Conservation (phyloP, 345 rosid species). For the Brassica rapa region DNA sequence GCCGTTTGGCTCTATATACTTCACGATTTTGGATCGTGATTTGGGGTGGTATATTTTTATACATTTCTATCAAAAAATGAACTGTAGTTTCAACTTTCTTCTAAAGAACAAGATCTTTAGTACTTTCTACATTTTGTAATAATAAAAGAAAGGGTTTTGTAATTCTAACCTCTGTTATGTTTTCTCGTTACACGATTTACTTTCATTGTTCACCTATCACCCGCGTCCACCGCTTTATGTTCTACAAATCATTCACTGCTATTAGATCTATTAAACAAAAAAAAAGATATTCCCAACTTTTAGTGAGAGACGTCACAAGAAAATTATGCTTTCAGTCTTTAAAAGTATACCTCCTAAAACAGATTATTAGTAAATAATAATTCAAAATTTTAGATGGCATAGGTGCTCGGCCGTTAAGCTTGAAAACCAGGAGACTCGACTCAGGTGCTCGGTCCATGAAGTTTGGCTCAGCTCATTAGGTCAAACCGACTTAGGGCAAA, state of each 20-base stretch:
- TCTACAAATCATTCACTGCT: constrained; percentile 10
- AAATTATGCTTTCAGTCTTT: constrained; percentile 1
- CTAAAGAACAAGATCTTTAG: too few species aligned
- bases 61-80: not conserved
- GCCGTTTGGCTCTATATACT: not conserved
- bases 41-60: not conserved
- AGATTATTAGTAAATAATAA: not conserved
- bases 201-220: not conserved
- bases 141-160: too few species aligned
- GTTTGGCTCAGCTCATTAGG: too few species aligned
- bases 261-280: not conserved
- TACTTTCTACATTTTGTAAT: too few species aligned
- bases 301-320: not conserved
- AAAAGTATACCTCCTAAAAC: not conserved
- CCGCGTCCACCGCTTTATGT: not conserved
- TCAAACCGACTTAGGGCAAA: too few species aligned
- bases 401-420: too few species aligned
- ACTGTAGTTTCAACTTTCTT: too few species aligned
- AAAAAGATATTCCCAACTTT: not conserved
- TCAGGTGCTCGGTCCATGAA: too few species aligned
- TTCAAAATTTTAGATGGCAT: not conserved
- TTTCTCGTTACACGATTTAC: too few species aligned
- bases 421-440: too few species aligned
- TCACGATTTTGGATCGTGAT: not conserved
- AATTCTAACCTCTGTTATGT: too few species aligned